Evolutionary conservation across 2,329 filamentous ascomycete genomes (phyloP), one percentile per base, ranked within the genome.

Genomic region (Pseudogymnoascus verrucosus): DNA sequence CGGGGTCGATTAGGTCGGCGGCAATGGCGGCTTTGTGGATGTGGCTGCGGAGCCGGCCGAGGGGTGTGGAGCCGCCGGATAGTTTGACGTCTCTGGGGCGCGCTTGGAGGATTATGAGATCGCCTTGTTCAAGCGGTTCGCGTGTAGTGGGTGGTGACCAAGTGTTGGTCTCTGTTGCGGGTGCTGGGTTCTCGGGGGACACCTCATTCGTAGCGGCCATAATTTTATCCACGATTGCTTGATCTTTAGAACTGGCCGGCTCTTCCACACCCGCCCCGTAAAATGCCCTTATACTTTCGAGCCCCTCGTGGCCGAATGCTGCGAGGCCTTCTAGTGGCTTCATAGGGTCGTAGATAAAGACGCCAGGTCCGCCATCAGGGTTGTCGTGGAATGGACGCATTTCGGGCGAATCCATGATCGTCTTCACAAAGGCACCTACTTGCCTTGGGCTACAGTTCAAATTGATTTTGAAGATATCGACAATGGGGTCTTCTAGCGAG

Each of bases 81-180:
- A 88, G 86, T 0, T 85, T 83, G n/a, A 65, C 28, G 8, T 75
- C 81, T 59, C 86, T 80, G 62, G 84, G 78, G 2, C 93, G 88
- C 0, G 92, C 92, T 76, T 96, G 92, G 26, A 96, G 78, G 44
- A 97, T 76, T 44, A 97, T 78, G 1, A 97, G 76, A 66, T 96
- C 92, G 42, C 93, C 93, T 60, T 89, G 82, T 63, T 88, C 78
- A 36, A 74, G 67, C 1, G 61, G 59, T 3, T 62, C 63, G 19
- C 65, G 66, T n/a, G 59, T 62, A 2, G 34, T 11, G 23, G 59
- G 59, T 14, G 39, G 34, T 2, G 21, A 39, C 59, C 39, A 39
- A 1, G 85, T 79, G 0, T 78, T 12, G 4, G 14, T 26, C 1
- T 65, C 23, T 19, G 65, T 60, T 1, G 67, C 61, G 3, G 69